Conservation (phyloP, 139 green algal species). For the Pedinophyceae sp. region DNA sequence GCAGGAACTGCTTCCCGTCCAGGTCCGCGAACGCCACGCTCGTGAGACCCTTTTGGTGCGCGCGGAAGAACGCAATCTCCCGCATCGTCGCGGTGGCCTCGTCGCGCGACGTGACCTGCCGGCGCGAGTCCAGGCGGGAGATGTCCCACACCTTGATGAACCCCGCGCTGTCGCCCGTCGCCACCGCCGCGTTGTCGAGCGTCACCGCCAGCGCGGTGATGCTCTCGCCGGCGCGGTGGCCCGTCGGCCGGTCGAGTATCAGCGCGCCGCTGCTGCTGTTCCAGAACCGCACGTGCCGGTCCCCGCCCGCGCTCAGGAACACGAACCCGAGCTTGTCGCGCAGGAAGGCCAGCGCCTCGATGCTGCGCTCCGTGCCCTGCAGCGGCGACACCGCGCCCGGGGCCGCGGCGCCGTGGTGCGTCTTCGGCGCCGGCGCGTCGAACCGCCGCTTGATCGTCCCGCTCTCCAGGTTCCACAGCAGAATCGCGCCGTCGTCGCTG, state of each 20-base stretch:
- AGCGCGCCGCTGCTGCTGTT: slow-evolving; percentile 6
- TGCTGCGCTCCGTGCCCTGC: slow-evolving; percentile 19
- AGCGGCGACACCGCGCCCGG: no score
- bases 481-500: slow-evolving; percentile 20
- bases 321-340: slow-evolving; percentile 15
- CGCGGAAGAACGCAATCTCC: no score
- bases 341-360: slow-evolving; percentile 32
- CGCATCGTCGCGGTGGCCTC: no score
- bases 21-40: not conserved
- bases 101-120: no score
- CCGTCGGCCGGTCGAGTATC: slow-evolving; percentile 17
- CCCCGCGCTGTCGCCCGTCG: slow-evolving; percentile 22
- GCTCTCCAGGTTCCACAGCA: slow-evolving; percentile 10
- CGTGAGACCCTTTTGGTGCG: not conserved
- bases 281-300: slow-evolving; percentile 26
- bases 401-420: no score
- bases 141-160: slow-evolving; percentile 23
- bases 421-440: no score
- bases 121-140: not conserved
- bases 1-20: not conserved
- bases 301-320: slow-evolving; percentile 19
- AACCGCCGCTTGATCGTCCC: not conserved
- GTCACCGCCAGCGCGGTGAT: slow-evolving; percentile 19
- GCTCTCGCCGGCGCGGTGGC: slow-evolving; percentile 16
- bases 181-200: slow-evolving; percentile 13